Evolutionary conservation across 1,284 basidiomycete species (phyloP).

Genomic region (Xerocomus cyaneibrunnescens): DNA sequence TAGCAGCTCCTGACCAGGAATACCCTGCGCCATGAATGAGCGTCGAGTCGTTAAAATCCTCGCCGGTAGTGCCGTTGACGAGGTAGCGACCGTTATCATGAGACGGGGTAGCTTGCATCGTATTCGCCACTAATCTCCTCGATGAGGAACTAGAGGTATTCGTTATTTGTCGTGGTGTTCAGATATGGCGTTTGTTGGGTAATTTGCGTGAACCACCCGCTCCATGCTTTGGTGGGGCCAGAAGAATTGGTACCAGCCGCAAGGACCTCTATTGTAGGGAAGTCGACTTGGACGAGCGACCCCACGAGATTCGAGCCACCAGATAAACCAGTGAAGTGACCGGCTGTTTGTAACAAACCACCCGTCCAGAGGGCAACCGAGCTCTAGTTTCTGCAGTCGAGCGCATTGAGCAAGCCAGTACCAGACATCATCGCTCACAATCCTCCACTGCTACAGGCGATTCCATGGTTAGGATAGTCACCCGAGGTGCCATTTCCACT

Average conservation of each 20-base stretch:
- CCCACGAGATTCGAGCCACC: too few relatives aligned
- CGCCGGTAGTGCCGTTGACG: too few relatives aligned
- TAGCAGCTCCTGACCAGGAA: too few relatives aligned
- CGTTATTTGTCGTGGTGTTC: conserved; percentile 16
- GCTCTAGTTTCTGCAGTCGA: conserved; percentile 35
- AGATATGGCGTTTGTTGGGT: background rate
- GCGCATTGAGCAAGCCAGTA: conserved; percentile 34
- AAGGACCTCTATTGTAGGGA: background rate
- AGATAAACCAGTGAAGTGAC: too few relatives aligned
- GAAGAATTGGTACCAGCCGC: background rate
- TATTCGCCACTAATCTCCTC: background rate
- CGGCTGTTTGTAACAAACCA: too few relatives aligned
- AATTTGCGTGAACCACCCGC: background rate
- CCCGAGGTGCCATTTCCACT: background rate
- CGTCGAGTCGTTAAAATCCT: too few relatives aligned
- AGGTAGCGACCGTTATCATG: too few relatives aligned
- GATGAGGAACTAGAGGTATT: background rate
- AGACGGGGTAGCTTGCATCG: background rate
- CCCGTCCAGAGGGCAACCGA: too few relatives aligned
- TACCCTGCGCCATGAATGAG: too few relatives aligned
- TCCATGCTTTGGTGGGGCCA: background rate
- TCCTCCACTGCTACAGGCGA: background rate
- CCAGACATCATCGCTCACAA: conserved; percentile 39
- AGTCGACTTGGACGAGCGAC: background rate
- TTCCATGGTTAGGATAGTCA: background rate